Evolutionary conservation across 1,284 basidiomycete genomes (phyloP).

Genomic region (Schizophyllum commune): DNA sequence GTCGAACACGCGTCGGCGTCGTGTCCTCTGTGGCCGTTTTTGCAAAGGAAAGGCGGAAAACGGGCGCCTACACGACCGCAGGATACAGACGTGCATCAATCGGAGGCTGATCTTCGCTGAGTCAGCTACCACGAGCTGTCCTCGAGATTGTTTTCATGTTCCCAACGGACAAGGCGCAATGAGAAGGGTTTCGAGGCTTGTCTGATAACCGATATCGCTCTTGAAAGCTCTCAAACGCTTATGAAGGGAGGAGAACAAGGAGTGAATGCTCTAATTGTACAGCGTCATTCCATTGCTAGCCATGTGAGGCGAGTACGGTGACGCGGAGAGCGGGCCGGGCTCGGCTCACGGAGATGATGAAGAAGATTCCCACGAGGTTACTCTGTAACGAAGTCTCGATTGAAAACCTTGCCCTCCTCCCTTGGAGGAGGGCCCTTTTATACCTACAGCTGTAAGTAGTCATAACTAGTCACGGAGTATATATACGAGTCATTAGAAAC

Average conservation of each 20-base stretch:
- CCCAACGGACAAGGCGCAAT: background rate
- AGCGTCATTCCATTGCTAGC: background rate
- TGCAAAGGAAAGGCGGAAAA: background rate
- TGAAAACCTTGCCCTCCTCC: too few species aligned
- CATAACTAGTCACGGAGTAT: too few species aligned
- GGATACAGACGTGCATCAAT: background rate
- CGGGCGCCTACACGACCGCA: background rate
- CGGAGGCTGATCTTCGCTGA: background rate
- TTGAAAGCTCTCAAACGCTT: background rate
- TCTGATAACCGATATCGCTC: background rate
- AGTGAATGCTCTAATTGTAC: background rate
- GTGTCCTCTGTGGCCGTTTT: background rate
- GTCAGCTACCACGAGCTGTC: background rate
- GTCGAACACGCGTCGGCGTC: background rate
- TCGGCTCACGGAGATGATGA: too few species aligned
- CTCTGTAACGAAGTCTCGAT: too few species aligned
- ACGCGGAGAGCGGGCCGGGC: too few species aligned
- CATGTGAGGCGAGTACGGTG: too few species aligned
- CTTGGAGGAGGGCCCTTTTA: too few species aligned
- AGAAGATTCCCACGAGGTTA: too few species aligned
- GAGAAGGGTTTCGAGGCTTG: background rate
- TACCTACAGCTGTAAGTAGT: too few species aligned
- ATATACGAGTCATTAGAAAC: too few species aligned
- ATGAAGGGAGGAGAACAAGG: background rate
- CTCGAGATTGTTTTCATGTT: background rate